phyloP scores from a whole-genome alignment of 106 monocot genomes.

The Dendrobium catenatum region DNA sequence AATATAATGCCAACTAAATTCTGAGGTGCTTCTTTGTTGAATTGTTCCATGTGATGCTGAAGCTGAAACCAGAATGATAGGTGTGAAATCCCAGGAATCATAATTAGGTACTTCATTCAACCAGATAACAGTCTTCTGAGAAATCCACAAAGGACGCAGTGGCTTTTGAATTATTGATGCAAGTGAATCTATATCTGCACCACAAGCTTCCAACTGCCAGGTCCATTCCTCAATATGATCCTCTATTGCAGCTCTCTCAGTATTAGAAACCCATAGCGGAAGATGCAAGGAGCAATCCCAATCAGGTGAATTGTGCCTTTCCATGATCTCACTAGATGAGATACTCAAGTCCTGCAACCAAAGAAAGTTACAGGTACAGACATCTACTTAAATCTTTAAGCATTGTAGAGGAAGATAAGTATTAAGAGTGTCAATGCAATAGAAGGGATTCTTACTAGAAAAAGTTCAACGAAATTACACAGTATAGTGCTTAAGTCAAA shows the following conservation, averaged over 20 bases:
- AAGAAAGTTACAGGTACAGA: background rate
- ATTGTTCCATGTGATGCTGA: conserved; percentile 48
- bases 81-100: conserved; percentile 85
- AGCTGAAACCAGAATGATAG: conserved; percentile 76
- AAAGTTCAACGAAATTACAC: background rate
- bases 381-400: background rate
- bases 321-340: background rate
- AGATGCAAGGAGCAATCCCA: conserved; percentile 90
- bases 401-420: background rate
- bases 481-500: background rate
- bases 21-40: conserved; percentile 46
- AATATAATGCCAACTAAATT: conserved; percentile 94
- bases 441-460: background rate
- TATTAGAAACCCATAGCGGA: conserved; percentile 71
- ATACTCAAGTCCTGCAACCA: conserved; percentile 13
- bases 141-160: conserved; percentile 87
- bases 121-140: conserved; percentile 82
- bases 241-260: conserved; percentile 66
- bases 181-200: conserved; percentile 76
- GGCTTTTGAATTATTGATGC: conserved; percentile 53
- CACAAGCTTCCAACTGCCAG: conserved; percentile 49
- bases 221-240: conserved; percentile 62
- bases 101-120: conserved; percentile 81
- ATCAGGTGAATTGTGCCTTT: conserved; percentile 5
- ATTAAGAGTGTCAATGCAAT: background rate